Evolutionary conservation across 352 stramenopile genomes (phyloP), one percentile per base, ranked within the genome.

Genomic region (Thalassiosira exigua): DNA sequence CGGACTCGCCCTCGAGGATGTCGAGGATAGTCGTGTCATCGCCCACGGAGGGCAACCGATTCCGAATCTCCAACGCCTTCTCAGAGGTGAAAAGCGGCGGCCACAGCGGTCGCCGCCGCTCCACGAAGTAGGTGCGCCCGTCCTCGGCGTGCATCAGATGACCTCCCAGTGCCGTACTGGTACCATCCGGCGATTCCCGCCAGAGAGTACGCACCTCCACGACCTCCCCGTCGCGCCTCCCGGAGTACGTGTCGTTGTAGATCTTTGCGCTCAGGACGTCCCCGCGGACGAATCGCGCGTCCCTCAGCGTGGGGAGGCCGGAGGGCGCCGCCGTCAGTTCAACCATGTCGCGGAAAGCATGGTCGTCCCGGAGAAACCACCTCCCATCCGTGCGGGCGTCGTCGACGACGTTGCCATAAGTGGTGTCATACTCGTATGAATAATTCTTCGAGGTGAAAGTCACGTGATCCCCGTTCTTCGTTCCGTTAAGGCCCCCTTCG

Each of bases 11-110:
- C 26, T 56, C 30, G n/a, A 79, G 17, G 44, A 79, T 41, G 36
- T 79, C 69, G 0, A 61, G 60, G 32, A 79, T 72, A 46, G 69
- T 79, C 39, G 39, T 33, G 17, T 48, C 27, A 12, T 51, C 53
- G 22, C 27, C 33, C 26, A 78, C 29, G 1, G 11, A 41, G 1
- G 61, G 61, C 24, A 70, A 22, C 41, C 30, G 51, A 30, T 21
- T 29, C 22, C 51, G 56, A 19, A 30, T 30, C 1, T 17, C 61
- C 9, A 48, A 50, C 4, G 32, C 14, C n/a, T 71, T 21, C 5
- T 61, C 32, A n/a, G 48, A 4, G 14, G 21, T 0, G 2, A 46
- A 61, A 3, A 14, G 29, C 21, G 46, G 27, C 26, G 61, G 42
- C 48, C 48, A 59, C 26, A 71, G 46, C 19, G 14, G 0, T 22